Percentiles rank a stretch among this genome's conserved stretches.
These are phyloP conservation scores for Hibiscus trionum DNA, from an alignment of 345 rosid species.

Conservation along the genomic window DNA sequence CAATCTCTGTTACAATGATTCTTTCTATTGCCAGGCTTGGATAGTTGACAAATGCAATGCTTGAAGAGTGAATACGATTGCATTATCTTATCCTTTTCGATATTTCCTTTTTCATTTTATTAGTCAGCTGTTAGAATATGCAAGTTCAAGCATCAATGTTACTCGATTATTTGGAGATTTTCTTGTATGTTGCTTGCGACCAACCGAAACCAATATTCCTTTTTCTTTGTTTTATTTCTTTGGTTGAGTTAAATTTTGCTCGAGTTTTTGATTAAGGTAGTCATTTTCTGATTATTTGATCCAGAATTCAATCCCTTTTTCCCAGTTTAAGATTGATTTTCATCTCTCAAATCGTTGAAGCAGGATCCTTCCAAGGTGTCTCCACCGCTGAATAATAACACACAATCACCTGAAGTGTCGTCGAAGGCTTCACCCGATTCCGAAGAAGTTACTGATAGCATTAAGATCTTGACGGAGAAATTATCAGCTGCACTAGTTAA, in stretches of 20 bases:
- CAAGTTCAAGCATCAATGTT: too few species aligned
- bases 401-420: constrained; percentile 49
- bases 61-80: too few species aligned
- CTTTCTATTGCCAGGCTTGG: too few species aligned
- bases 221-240: too few species aligned
- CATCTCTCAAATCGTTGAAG: constrained; percentile 17
- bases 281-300: not conserved
- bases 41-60: too few species aligned
- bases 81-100: too few species aligned
- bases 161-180: too few species aligned
- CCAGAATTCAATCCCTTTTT: not conserved
- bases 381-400: constrained; percentile 37
- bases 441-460: constrained; percentile 42
- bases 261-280: not conserved
- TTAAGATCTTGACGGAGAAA: constrained; percentile 54
- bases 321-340: constrained; percentile 1
- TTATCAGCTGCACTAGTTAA: constrained; percentile 78
- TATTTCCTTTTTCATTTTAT: not conserved
- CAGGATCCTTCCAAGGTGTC: constrained; percentile 55
- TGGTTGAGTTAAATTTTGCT: not conserved
- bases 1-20: not conserved
- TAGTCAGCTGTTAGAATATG: not conserved
- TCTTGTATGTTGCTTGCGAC: not conserved
- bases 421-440: constrained; percentile 29
- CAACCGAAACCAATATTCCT: too few species aligned